Conservation (phyloP, 495 filamentous ascomycete genomes). For the Penicillium antarcticum region DNA sequence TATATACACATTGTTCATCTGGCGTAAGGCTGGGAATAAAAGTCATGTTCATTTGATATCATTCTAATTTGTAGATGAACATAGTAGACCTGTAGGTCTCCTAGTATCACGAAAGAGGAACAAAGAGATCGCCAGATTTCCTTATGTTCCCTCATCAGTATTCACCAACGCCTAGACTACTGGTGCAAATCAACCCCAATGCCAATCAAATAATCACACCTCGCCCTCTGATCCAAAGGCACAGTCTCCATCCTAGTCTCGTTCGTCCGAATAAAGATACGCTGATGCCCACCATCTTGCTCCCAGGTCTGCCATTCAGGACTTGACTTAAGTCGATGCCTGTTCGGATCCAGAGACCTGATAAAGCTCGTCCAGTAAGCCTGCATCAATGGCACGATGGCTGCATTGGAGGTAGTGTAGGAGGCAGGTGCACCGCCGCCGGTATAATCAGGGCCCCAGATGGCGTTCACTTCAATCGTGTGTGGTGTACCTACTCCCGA, state of each 20-base stretch:
- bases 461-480: conserved; percentile 57
- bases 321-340: conserved; percentile 31
- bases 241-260: conserved; percentile 58
- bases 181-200: conserved; percentile 52
- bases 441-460: conserved; percentile 54
- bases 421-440: conserved; percentile 43
- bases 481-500: conserved; percentile 60
- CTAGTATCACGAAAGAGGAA: too few species aligned
- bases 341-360: conserved; percentile 61
- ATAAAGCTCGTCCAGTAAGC: conserved; percentile 71
- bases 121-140: too few species aligned
- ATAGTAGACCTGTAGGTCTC: too few species aligned
- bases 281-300: conserved; percentile 23
- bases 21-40: conserved; percentile 30
- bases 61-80: too few species aligned
- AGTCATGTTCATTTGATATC: conserved; percentile 11
- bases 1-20: conserved; percentile 23
- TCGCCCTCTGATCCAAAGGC: conserved; percentile 35
- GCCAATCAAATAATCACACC: conserved; percentile 51
- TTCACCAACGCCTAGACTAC: conserved; percentile 19
- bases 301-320: conserved; percentile 52
- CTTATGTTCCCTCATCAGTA: neutral
- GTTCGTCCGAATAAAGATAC: conserved; percentile 54
- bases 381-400: conserved; percentile 56
- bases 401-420: conserved; percentile 50